A percentile compares a stretch with the other conserved stretches of the same genome.
Evolutionary conservation across 2,329 filamentous ascomycete species (phyloP).

Genomic region (Calonectria hawksworthii): DNA sequence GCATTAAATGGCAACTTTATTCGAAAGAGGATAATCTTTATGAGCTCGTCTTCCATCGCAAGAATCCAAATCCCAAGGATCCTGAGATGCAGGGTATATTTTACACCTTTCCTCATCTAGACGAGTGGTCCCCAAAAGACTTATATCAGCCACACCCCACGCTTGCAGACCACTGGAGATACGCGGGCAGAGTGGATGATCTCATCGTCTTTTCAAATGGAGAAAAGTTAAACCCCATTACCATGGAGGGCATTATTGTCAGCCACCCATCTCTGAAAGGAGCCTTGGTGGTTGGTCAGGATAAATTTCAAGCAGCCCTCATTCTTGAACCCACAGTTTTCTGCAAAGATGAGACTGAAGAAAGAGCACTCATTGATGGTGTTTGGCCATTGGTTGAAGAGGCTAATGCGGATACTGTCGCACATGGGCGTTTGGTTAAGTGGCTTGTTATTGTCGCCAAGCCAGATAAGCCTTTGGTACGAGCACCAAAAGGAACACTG

Average conservation of each 20-base stretch:
- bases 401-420: not conserved
- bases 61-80: conserved; percentile 47
- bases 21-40: conserved; percentile 26
- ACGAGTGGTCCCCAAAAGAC: conserved; percentile 54
- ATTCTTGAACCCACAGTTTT: not conserved
- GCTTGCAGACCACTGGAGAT: conserved; percentile 17
- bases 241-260: not conserved
- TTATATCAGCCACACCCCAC: conserved; percentile 56
- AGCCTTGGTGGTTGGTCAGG: not conserved
- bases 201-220: not conserved
- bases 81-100: conserved; percentile 51
- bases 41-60: conserved; percentile 55
- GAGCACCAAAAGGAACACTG: conserved; percentile 7
- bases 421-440: not conserved
- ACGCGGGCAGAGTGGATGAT: not conserved
- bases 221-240: not conserved
- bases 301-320: not conserved
- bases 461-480: not conserved
- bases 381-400: not conserved
- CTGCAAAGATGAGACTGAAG: not conserved
- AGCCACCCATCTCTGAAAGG: not conserved
- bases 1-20: conserved; percentile 54
- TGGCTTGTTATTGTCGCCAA: not conserved
- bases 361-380: not conserved
- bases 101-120: conserved; percentile 53